Base-by-base conservation (phyloP, 2,329 filamentous ascomycete genomes). In the Aspergillus sp. region DNA sequence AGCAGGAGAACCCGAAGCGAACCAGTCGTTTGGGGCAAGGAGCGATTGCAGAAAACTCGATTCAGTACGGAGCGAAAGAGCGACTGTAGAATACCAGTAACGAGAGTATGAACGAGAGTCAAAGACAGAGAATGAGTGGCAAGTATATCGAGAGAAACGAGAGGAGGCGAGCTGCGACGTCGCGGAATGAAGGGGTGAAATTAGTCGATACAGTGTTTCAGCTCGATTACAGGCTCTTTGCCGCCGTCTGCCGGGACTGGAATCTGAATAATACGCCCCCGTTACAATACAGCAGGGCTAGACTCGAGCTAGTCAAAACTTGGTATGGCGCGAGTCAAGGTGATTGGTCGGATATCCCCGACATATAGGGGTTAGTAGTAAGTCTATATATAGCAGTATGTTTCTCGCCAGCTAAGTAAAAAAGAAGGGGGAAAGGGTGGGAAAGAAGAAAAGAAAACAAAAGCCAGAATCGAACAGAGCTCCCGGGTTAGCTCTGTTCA, bases 111-210 rank as follows among this genome's bases (percentile, higher is more conserved):
- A 15, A 26, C 35, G 42, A 44, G 29, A 37, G 44, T 29, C 14
- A 41, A 45, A 34, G 29, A 24, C 27, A 35, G 30, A 17, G 25
- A 47, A 44, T 35, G 45, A 52, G 42, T 30, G 49, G 48, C 43
- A 40, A 37, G 27, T 29, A 34, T 29, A 37, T 29, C 35, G 34
- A 42, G 17, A 27, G 26, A 35, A 34, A 35, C 42, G 35, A 41
- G 37, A 43, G 48, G 41, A 42, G 28, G 34, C 34, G 31, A 32
- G 16, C 12, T 20, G 26, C 15, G 14, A 39, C 40, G 35, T 40
- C 35, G 29, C 25, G 35, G 34, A 30, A 22, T 24, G 35, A 37
- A 35, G 41, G 37, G 38, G 35, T 36, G 35, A 39, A 42, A 45
- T 36, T 11, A 26, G 15, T 34, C 27, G 15, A 24, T 36, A 24